Evolutionary conservation across 2,329 filamentous ascomycete genomes (phyloP).

Genomic region (Colletotrichum cereale): DNA sequence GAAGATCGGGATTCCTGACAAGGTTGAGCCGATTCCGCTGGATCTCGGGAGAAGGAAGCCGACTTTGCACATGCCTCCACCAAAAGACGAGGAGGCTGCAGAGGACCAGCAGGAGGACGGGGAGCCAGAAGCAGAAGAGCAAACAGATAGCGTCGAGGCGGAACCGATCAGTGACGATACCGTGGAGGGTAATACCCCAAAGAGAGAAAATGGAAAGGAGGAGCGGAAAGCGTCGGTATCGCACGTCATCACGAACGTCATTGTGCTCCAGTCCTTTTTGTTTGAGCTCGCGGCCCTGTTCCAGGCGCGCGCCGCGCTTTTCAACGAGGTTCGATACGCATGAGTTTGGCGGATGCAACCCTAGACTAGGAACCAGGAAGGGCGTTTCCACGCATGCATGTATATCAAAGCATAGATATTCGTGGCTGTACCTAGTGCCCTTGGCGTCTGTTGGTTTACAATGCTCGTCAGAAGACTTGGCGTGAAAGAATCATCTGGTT

Average conservation of each 20-base stretch:
- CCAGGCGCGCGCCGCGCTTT: constrained; percentile 80
- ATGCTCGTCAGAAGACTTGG: constrained; percentile 10
- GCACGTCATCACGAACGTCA: constrained; percentile 83
- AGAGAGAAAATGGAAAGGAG: constrained; percentile 43
- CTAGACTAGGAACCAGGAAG: background rate
- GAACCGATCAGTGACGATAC: constrained; percentile 38
- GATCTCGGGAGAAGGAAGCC: constrained; percentile 53
- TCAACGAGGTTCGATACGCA: constrained; percentile 79
- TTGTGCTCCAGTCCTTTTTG: constrained; percentile 84
- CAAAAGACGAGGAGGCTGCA: constrained; percentile 44
- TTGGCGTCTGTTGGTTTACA: background rate
- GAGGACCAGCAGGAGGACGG: constrained; percentile 46
- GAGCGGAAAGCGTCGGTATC: constrained; percentile 74
- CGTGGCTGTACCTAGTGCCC: constrained; percentile 23
- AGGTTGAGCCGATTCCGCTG: constrained; percentile 62
- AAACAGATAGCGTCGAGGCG: constrained; percentile 41
- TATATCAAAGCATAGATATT: constrained; percentile 8
- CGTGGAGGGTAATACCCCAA: constrained; percentile 45
- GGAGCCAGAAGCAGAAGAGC: constrained; percentile 41
- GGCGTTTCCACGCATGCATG: background rate
- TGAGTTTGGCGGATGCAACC: constrained; percentile 43
- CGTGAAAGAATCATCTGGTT: background rate
- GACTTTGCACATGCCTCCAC: constrained; percentile 40
- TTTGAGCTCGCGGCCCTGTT: constrained; percentile 81
- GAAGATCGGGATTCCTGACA: constrained; percentile 63